Percentiles rank a stretch among this genome's conserved stretches.
Evolutionary conservation across 306 rosid genomes (phyloP).

Genomic region (Lathyrus aphaca): DNA sequence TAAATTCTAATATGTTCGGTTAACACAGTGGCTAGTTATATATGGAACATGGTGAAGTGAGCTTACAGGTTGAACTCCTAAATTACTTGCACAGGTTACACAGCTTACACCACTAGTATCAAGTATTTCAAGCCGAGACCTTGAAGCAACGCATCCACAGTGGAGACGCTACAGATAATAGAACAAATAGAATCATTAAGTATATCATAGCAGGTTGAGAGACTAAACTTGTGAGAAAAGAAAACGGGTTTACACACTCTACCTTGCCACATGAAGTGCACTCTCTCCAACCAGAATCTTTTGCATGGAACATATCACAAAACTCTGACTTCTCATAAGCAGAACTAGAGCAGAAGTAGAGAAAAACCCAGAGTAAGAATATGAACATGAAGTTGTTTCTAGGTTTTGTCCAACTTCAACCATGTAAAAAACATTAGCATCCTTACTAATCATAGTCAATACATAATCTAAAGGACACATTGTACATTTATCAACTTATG

Average conservation of each 20-base stretch:
- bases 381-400: conserved; percentile 15
- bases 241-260: conserved; percentile 6
- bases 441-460: conserved; percentile 1
- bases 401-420: conserved; percentile 19
- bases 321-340: conserved; percentile 78
- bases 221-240: neutral
- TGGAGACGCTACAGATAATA: conserved; percentile 74
- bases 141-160: conserved; percentile 91
- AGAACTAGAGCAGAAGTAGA: conserved; percentile 51
- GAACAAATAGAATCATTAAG: conserved; percentile 26
- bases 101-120: conserved; percentile 91
- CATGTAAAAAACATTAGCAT: conserved; percentile 12
- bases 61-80: conserved; percentile 63
- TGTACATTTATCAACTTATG: neutral
- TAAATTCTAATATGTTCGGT: conserved; percentile 9
- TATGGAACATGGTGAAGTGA: conserved; percentile 28
- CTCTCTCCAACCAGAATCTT: conserved; percentile 96
- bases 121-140: conserved; percentile 69
- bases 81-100: conserved; percentile 59
- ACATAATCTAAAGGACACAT: conserved; percentile 21
- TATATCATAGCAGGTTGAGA: neutral
- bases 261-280: conserved; percentile 88
- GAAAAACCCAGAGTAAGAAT: conserved; percentile 34
- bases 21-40: conserved; percentile 1
- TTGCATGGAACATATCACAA: conserved; percentile 77